Percentiles rank a stretch among this genome's conserved stretches.
Conservation (phyloP, 371 early-diverging fungal genomes). For the Mucor indicus region DNA sequence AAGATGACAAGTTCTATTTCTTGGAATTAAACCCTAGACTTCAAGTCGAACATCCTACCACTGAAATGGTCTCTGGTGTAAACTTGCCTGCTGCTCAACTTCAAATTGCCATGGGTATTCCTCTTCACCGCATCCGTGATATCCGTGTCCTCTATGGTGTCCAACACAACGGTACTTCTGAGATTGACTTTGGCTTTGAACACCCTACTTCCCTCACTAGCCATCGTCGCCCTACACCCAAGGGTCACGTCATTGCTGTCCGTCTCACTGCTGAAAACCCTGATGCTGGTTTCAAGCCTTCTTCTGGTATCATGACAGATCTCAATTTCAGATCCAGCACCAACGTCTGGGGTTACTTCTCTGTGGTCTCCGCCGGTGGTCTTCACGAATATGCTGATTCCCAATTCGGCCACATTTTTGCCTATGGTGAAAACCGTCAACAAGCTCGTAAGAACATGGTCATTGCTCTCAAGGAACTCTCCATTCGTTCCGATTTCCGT, state of each 20-base stretch:
- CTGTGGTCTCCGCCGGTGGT: slow-evolving; percentile 90
- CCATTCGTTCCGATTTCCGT: slow-evolving; percentile 97
- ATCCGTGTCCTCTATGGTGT: slow-evolving; percentile 93
- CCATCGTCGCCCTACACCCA: slow-evolving; percentile 89
- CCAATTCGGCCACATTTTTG: slow-evolving; percentile 99
- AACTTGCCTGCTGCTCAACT: slow-evolving; percentile 97
- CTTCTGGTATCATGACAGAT: slow-evolving; percentile 92
- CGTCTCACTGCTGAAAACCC: slow-evolving; percentile 99
- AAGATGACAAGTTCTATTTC: slow-evolving; percentile 89
- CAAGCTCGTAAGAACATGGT: slow-evolving; percentile 95
- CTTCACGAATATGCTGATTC: slow-evolving; percentile 98
- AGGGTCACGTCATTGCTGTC: slow-evolving; percentile 97
- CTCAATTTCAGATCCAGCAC: slow-evolving; percentile 93
- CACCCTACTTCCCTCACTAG: slow-evolving; percentile 72
- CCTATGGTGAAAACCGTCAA: slow-evolving; percentile 94
- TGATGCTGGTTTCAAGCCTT: slow-evolving; percentile 98
- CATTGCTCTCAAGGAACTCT: slow-evolving; percentile 96
- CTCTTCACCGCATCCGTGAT: slow-evolving; percentile 90
- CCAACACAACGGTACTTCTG: slow-evolving; percentile 74
- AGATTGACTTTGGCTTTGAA: slow-evolving; percentile 92
- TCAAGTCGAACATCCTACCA: slow-evolving; percentile 99
- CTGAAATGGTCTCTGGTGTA: slow-evolving; percentile 98
- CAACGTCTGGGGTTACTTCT: slow-evolving; percentile 99
- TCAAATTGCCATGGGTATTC: slow-evolving; percentile 98
- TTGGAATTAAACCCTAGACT: slow-evolving; percentile 97